These are phyloP conservation scores for Ceratobasidium sp. DNA, from an alignment of 1,284 basidiomycete genomes.

Conservation along the genomic window DNA sequence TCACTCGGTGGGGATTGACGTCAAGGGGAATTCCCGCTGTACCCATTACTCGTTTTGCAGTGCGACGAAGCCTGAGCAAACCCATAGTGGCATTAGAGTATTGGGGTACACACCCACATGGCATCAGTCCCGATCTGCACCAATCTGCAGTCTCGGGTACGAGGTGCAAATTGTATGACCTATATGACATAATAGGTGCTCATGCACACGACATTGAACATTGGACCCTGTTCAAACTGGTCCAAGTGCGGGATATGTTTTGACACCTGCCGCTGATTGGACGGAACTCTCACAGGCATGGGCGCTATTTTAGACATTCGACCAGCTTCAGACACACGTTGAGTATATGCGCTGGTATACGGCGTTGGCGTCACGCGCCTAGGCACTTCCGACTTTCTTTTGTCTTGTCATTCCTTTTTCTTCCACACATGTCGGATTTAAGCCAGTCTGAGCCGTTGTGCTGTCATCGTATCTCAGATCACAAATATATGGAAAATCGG, in stretches of 20 bases:
- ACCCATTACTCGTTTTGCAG: not conserved
- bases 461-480: not conserved
- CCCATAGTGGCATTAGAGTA: slow-evolving; percentile 14
- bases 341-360: not conserved
- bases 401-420: not conserved
- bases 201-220: not conserved
- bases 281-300: not conserved
- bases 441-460: not conserved
- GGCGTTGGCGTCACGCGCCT: not conserved
- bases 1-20: slow-evolving; percentile 19
- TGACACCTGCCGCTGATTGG: not conserved
- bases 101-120: slow-evolving; percentile 14
- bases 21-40: slow-evolving; percentile 14
- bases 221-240: not conserved
- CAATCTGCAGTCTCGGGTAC: no score
- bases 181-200: no score
- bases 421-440: not conserved
- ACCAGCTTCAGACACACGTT: not conserved
- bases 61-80: not conserved
- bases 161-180: no score
- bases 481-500: not conserved
- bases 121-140: no score
- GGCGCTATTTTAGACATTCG: not conserved
- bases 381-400: not conserved
- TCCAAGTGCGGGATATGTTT: not conserved